Conservation (phyloP, 176 grass and related monocot species). For the Alopecurus myosuroides region DNA sequence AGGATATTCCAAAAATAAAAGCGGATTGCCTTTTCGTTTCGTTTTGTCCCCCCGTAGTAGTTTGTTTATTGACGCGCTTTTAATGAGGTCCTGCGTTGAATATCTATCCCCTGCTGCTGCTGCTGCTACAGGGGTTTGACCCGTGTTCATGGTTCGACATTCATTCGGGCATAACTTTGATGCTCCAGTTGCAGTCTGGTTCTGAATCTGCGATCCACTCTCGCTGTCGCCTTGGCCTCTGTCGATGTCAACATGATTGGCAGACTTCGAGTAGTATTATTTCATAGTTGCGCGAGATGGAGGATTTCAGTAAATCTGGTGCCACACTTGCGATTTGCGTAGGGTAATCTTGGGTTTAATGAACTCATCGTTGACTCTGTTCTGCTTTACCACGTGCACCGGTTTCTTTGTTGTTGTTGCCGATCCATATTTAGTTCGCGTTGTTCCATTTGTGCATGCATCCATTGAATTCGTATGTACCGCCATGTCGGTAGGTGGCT, state of each 20-base stretch:
- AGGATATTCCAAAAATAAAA: conserved; percentile 17
- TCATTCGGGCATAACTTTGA: background rate
- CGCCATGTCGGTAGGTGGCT: conserved; percentile 6
- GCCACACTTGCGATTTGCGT: background rate
- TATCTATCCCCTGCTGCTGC: conserved; percentile 12
- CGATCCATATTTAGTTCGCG: background rate
- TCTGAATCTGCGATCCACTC: background rate
- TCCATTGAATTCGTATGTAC: background rate
- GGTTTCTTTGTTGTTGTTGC: background rate
- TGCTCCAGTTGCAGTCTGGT: background rate
- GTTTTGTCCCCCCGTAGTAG: background rate
- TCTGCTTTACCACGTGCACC: background rate
- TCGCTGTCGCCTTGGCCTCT: background rate
- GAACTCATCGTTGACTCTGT: conserved; percentile 17
- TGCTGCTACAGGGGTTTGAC: conserved; percentile 19
- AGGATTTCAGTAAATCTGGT: conserved; percentile 15
- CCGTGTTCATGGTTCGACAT: conserved; percentile 8
- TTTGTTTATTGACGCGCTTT: conserved; percentile 16
- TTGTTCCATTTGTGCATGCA: background rate
- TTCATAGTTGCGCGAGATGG: background rate
- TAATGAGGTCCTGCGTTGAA: conserved; percentile 5
- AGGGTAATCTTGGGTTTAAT: background rate
- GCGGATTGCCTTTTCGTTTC: conserved; percentile 32
- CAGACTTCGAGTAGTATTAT: background rate
- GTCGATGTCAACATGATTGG: background rate